Evolutionary conservation across 1,139 yeast species (phyloP).

Genomic region (Saccharomycopsis hybrid): DNA sequence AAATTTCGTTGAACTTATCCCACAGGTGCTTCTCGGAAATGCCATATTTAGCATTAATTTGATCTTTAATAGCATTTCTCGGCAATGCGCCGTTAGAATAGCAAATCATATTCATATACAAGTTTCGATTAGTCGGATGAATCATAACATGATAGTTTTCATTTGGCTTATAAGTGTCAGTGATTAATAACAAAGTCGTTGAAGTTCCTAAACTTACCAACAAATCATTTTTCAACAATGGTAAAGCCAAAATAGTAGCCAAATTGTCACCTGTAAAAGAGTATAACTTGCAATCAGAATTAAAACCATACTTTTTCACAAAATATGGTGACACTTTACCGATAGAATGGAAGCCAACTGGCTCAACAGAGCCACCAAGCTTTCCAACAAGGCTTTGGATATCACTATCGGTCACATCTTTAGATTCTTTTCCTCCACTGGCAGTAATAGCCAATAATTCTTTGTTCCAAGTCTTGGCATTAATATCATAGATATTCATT

Average conservation of each 20-base stretch:
- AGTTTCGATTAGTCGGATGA: conserved; percentile 73
- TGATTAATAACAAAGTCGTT: conserved; percentile 76
- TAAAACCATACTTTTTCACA: conserved; percentile 56
- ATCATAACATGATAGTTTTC: conserved; percentile 78
- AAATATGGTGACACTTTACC: conserved; percentile 56
- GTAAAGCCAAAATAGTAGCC: conserved; percentile 81
- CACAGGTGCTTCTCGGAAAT: conserved; percentile 38
- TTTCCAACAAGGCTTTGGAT: conserved; percentile 32
- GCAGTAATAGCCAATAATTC: conserved; percentile 38
- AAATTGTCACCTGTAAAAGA: conserved; percentile 87
- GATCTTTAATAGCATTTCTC: conserved; percentile 67
- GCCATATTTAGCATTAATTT: conserved; percentile 43
- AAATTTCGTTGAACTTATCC: conserved; percentile 57
- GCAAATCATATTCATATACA: conserved; percentile 93
- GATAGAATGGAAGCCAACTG: conserved; percentile 35
- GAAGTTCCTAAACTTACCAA: conserved; percentile 83
- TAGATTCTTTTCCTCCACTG: conserved; percentile 27
- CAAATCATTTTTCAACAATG: conserved; percentile 69
- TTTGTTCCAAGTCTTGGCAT: conserved; percentile 45
- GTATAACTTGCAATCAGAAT: conserved; percentile 46
- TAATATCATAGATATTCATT: conserved; percentile 75
- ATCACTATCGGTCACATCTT: conserved; percentile 32
- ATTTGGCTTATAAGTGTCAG: conserved; percentile 72
- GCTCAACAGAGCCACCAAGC: conserved; percentile 28
- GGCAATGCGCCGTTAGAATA: conserved; percentile 90